A percentile compares a stretch with the other conserved stretches of the same genome.
phyloP scores from a whole-genome alignment of 2,329 filamentous ascomycete species.

The Botryotinia narcissicola region DNA sequence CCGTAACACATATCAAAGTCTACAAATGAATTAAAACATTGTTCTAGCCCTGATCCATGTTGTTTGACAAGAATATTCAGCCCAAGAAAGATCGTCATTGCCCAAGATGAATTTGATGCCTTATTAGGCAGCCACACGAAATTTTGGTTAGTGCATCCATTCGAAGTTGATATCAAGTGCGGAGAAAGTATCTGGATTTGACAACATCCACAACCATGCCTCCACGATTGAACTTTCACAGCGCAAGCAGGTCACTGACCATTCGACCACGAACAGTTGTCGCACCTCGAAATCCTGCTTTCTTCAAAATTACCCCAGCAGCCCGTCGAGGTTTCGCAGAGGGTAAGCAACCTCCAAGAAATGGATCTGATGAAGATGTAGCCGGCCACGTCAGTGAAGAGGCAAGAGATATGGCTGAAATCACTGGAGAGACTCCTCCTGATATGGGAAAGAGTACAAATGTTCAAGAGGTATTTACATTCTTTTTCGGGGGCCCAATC shows the following conservation, averaged over 20 bases:
- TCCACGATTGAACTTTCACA: constrained; percentile 52
- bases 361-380: constrained; percentile 50
- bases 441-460: constrained; percentile 65
- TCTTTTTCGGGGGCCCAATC: not conserved
- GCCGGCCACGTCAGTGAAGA: constrained; percentile 64
- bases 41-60: not conserved
- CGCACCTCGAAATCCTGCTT: constrained; percentile 32
- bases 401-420: constrained; percentile 57
- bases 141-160: constrained; percentile 16
- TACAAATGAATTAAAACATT: not conserved
- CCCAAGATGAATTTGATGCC: not conserved
- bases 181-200: constrained; percentile 11
- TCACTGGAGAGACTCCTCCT: constrained; percentile 55
- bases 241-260: constrained; percentile 44
- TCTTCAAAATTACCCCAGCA: constrained; percentile 26
- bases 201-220: constrained; percentile 46
- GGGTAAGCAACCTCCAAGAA: constrained; percentile 32
- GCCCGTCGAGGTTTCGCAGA: constrained; percentile 36
- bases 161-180: constrained; percentile 1
- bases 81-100: constrained; percentile 12
- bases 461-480: constrained; percentile 57
- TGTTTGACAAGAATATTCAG: not conserved
- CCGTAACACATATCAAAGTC: not conserved
- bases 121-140: constrained; percentile 1
- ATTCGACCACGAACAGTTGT: constrained; percentile 42